Conservation (phyloP, 495 filamentous ascomycete species). For the Massariosphaeria phaeospora region DNA sequence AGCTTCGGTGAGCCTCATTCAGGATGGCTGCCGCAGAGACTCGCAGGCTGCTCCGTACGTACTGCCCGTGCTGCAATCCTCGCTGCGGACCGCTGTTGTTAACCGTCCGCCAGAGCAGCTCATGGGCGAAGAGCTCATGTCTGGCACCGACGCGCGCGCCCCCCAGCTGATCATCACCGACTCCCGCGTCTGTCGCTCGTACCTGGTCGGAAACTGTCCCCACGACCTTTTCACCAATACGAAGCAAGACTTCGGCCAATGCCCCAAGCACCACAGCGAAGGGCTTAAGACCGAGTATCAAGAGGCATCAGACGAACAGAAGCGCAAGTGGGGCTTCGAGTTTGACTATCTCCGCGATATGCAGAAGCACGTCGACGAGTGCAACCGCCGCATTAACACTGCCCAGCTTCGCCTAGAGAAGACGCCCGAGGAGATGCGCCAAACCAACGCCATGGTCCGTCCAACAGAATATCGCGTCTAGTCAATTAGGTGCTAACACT, state of each 20-base stretch:
- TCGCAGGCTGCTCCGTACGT: constrained; percentile 80
- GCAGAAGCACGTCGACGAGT: constrained; percentile 91
- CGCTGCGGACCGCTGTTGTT: not conserved
- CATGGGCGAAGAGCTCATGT: constrained; percentile 81
- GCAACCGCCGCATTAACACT: constrained; percentile 86
- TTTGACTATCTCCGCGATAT: constrained; percentile 96
- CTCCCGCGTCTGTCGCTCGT: constrained; percentile 90
- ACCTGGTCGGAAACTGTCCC: constrained; percentile 88
- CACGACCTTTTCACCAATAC: constrained; percentile 99
- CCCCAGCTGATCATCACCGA: constrained; percentile 84
- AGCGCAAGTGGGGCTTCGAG: constrained; percentile 80
- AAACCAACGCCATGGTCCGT: constrained; percentile 79
- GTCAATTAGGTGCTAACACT: not conserved
- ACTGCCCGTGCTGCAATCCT: not conserved
- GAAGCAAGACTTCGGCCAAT: constrained; percentile 91
- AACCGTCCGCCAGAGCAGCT: constrained; percentile 44
- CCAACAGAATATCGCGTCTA: not conserved
- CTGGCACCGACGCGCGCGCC: constrained; percentile 62
- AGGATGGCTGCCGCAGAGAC: constrained; percentile 91
- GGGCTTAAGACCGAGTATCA: constrained; percentile 85
- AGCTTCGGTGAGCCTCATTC: too few relatives aligned
- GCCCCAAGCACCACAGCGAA: constrained; percentile 85
- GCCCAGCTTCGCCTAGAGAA: constrained; percentile 91
- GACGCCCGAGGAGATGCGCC: constrained; percentile 93
- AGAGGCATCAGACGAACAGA: constrained; percentile 57